Base-by-base conservation (phyloP, 1,284 basidiomycete genomes). In the Trichosporon sp. region DNA sequence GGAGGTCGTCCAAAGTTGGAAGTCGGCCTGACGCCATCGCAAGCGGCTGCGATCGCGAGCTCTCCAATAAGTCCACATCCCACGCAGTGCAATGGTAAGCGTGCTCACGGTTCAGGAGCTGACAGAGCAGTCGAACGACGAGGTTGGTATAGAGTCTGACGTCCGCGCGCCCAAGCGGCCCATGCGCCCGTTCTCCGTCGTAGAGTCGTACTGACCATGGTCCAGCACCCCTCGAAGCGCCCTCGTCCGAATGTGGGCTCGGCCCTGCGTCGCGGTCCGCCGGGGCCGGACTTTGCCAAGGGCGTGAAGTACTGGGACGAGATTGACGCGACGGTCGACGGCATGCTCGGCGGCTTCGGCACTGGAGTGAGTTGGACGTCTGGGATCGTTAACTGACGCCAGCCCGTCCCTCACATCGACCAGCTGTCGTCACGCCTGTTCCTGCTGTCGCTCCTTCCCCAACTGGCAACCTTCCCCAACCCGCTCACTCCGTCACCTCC, bases 341-440 rank as follows among this genome's bases (percentile, higher is more conserved):
- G 84, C 29, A 84, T 85, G 0, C 77, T 85, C 13, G 85, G 85
- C 0, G 85, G 85, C 0, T 84, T 82, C 65, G 83, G 83, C 6
- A 77, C 75, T 56, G 83, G 82, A 0, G 81, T 82, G 51, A 72
- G 81, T 78, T 5, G 2, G 42, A 13, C 18, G 8, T 9, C 13
- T n/a, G 32, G 13, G 6, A 18, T 4, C 13, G n/a, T n/a, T 6
- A 31, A 32, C 66, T 68, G 21, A 68, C 62, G 56, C 31, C 72
- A 95, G 92, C 87, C 92, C 53, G 86, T 96, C 8, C 94, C 95
- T 0, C 88, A 93, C 62, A 86, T 97, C 72, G 95, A 98, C 80
- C 87, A 93, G 6, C 87, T 96, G 6, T 90, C 91, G 42, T 95
- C 93, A 3, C 89, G 95, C 32, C 88, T 92, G 65, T 91, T 97